Conservation (phyloP, 768 basidiomycete species). For the Hysterangium stoloniferum region DNA sequence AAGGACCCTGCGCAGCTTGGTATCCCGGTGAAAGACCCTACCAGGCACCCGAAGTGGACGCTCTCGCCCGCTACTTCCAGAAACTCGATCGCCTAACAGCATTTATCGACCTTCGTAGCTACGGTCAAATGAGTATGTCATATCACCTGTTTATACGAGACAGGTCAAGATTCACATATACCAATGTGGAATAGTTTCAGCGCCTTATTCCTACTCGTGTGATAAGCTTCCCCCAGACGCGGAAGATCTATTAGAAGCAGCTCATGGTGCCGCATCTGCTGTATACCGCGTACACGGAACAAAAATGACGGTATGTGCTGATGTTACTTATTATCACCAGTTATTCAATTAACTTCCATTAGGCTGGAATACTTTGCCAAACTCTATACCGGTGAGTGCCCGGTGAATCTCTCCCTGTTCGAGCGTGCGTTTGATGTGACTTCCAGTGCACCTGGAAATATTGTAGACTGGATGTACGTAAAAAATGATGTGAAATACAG, state of each 20-base stretch:
- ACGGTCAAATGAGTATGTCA: conserved; percentile 72
- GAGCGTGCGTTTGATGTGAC: background rate
- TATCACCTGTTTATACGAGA: no score
- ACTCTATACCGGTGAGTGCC: conserved; percentile 33
- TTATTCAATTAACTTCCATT: background rate
- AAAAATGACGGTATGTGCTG: conserved; percentile 40
- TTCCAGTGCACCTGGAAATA: conserved; percentile 52
- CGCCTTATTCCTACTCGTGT: conserved; percentile 72
- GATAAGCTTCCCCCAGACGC: conserved; percentile 54
- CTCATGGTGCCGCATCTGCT: conserved; percentile 54
- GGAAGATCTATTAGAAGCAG: conserved; percentile 70
- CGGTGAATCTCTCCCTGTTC: background rate
- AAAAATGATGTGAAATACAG: conserved; percentile 50
- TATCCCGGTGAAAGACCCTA: conserved; percentile 71
- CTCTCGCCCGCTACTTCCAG: conserved; percentile 60
- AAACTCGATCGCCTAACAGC: conserved; percentile 45
- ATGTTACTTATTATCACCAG: conserved; percentile 22
- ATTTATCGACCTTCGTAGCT: conserved; percentile 73
- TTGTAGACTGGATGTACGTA: conserved; percentile 61
- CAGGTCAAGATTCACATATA: no score
- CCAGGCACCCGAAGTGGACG: conserved; percentile 69
- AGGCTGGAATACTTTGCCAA: conserved; percentile 41
- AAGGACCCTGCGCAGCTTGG: conserved; percentile 61
- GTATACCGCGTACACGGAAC: conserved; percentile 48
- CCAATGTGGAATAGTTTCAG: conserved; percentile 45